A percentile compares a stretch with the other conserved stretches of the same genome.
Conservation (phyloP, 371 early-diverging fungal genomes). For the Actinomucor elegans region DNA sequence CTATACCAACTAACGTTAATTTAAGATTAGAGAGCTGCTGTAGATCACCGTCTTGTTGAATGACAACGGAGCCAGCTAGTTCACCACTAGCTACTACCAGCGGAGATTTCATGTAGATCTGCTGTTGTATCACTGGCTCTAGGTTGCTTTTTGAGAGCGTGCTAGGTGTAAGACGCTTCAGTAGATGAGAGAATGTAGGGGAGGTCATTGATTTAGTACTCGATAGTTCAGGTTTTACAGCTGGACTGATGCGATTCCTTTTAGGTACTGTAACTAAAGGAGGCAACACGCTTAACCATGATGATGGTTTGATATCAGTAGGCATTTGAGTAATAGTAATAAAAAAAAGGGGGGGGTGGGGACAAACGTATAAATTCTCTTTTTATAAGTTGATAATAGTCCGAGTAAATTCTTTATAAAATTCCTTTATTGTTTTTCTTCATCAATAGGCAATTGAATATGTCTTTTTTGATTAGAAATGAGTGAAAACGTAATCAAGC, state of each 20-base stretch:
- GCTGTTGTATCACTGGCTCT: too few species aligned
- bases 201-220: neutral
- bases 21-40: neutral
- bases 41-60: neutral
- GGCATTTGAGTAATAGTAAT: too few species aligned
- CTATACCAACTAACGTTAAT: neutral
- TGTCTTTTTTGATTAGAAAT: neutral
- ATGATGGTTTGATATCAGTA: too few species aligned
- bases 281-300: neutral
- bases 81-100: slow-evolving; percentile 32
- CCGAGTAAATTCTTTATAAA: slow-evolving; percentile 1
- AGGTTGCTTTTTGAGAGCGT: neutral
- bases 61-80: slow-evolving; percentile 24
- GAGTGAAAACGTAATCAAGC: slow-evolving; percentile 8
- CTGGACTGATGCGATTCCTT: neutral
- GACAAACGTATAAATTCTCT: too few species aligned
- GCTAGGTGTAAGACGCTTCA: neutral
- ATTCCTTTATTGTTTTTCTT: neutral
- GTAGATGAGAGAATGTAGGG: neutral
- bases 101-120: slow-evolving; percentile 35
- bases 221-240: neutral
- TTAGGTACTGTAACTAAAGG: neutral
- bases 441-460: slow-evolving; percentile 11
- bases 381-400: too few species aligned
- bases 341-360: too few species aligned